Evolutionary conservation across 2,329 filamentous ascomycete genomes (phyloP).

Genomic region (Curvularia lunata): DNA sequence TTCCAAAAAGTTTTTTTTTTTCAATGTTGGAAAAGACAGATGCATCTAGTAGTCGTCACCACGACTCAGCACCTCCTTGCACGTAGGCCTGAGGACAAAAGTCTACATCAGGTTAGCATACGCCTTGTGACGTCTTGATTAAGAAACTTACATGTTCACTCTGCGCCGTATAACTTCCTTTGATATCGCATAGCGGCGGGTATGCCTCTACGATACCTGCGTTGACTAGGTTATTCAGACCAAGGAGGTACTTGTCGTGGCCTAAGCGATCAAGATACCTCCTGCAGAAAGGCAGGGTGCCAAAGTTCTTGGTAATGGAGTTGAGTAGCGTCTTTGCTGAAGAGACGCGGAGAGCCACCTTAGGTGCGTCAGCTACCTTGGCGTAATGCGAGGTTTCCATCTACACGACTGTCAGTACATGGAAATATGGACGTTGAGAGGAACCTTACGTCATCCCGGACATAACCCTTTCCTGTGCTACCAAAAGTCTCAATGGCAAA

Average conservation of each 20-base stretch:
- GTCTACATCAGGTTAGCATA: slow-evolving; percentile 35
- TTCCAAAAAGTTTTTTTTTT: background rate
- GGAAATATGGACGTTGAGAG: background rate
- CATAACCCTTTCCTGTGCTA: slow-evolving; percentile 87
- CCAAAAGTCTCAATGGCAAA: slow-evolving; percentile 98
- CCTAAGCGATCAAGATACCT: slow-evolving; percentile 92
- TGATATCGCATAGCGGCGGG: slow-evolving; percentile 86
- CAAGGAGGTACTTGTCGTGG: slow-evolving; percentile 91
- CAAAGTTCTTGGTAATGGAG: slow-evolving; percentile 96
- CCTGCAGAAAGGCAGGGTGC: slow-evolving; percentile 87
- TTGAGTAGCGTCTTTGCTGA: slow-evolving; percentile 86
- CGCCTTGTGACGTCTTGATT: background rate
- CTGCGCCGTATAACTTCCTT: slow-evolving; percentile 93
- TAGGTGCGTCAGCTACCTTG: slow-evolving; percentile 72
- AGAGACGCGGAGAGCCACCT: slow-evolving; percentile 75
- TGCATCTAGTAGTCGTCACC: slow-evolving; percentile 76
- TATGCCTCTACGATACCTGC: slow-evolving; percentile 88
- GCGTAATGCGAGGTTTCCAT: slow-evolving; percentile 90
- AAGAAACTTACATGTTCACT: slow-evolving; percentile 77
- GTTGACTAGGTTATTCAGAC: slow-evolving; percentile 84
- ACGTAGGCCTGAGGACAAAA: slow-evolving; percentile 52
- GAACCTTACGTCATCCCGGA: slow-evolving; percentile 74
- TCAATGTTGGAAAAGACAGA: background rate
- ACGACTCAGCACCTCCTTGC: slow-evolving; percentile 86
- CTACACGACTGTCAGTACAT: slow-evolving; percentile 42